Evolutionary conservation across 2,329 filamentous ascomycete genomes (phyloP), one percentile per base, ranked within the genome.

Genomic region (Pseudocercospora fuligena): DNA sequence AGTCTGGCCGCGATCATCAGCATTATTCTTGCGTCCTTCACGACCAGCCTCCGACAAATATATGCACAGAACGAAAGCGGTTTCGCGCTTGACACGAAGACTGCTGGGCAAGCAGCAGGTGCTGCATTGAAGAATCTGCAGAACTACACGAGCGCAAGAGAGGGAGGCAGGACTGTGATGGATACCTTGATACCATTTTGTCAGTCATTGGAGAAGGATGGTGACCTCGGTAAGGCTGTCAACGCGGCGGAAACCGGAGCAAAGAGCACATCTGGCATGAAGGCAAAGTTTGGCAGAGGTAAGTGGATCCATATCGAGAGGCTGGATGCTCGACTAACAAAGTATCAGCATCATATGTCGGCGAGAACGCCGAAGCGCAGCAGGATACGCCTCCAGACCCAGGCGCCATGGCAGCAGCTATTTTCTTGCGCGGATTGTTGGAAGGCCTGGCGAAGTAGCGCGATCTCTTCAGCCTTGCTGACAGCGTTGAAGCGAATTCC

Each of bases 101-200:
- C 67, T 14, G 71, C 73, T 64, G 43, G 76, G 8, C 53, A 69
- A 36, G 76, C 75, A 14, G 74, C 82, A 5, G 77, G n/a, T 9
- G 72, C 25, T 70, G 82, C 81, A 8, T 69, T 84, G 19, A 76
- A 79, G 60, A 82, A 82, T 62, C 65, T 84, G 53, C 80, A 81
- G 69, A 78, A 69, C 16, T 79, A 79, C 60, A 79, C 77, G 1
- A 71, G 73, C 51, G 78, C 78, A 16, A 73, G 76, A 47, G 70
- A 73, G 46, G 78, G 78, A 14, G 76, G 76, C 0, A 69, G 78
- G 51, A 80, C 78, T 2, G 78, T 80, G 31, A 79, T 80, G 78
- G 78, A 79, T 61, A 69, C 76, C 9, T 68, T 80, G 59, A 79
- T 78, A 43, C 78, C 78, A n/a, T 80, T 80, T 57, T 77, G 74